Percentiles rank a stretch among this genome's conserved stretches.
Conservation (phyloP, 768 basidiomycete genomes). For the Suillus variegatus region DNA sequence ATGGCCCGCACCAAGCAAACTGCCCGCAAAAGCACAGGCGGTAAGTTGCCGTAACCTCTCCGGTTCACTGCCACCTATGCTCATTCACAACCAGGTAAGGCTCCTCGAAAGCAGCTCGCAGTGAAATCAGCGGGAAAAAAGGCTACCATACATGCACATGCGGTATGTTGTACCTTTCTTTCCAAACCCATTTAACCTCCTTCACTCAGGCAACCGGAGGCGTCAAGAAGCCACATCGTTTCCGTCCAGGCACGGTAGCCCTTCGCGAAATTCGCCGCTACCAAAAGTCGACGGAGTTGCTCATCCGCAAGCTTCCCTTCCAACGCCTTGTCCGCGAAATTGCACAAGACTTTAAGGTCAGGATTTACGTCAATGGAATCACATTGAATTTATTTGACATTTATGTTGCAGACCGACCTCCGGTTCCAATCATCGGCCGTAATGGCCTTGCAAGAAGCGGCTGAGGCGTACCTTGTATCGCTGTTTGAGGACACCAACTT, state of each 20-base stretch:
- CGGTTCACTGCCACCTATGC: neutral
- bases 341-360: constrained; percentile 87
- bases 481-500: constrained; percentile 81
- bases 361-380: constrained; percentile 17
- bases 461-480: constrained; percentile 82
- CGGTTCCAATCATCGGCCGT: constrained; percentile 92
- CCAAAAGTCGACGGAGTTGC: constrained; percentile 85
- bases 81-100: constrained; percentile 42
- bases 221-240: constrained; percentile 93
- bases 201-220: constrained; percentile 64
- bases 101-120: constrained; percentile 73
- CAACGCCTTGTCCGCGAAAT: constrained; percentile 89
- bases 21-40: constrained; percentile 76
- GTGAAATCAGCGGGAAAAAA: constrained; percentile 46
- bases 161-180: neutral
- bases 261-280: constrained; percentile 88
- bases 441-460: constrained; percentile 84
- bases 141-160: constrained; percentile 51
- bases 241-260: constrained; percentile 82
- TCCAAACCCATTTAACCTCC: constrained; percentile 27
- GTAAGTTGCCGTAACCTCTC: constrained; percentile 32
- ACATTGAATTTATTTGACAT: neutral
- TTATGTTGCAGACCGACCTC: constrained; percentile 57
- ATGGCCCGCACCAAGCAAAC: constrained; percentile 82
- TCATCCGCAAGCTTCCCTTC: constrained; percentile 89